phyloP scores from a whole-genome alignment of 208 protist species.

The Lotmaria passim region DNA sequence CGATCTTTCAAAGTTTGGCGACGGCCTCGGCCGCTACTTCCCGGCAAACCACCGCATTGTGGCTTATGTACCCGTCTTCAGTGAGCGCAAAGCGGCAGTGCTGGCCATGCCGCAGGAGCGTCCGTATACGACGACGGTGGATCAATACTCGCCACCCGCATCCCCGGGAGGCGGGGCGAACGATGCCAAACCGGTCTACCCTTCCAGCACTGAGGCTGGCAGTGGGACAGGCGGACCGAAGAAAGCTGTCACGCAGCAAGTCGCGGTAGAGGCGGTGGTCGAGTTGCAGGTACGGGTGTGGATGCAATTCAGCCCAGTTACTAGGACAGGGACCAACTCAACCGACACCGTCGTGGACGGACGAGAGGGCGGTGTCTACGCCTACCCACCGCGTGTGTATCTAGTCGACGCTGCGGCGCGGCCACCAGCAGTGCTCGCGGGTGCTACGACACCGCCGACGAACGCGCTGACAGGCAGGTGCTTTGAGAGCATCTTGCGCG shows the following conservation, averaged over 20 bases:
- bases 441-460: background rate
- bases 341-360: background rate
- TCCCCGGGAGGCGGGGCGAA: background rate
- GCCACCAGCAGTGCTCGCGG: background rate
- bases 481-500: slow-evolving; percentile 28
- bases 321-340: background rate
- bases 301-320: slow-evolving; percentile 28
- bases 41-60: slow-evolving; percentile 27
- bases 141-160: slow-evolving; percentile 2
- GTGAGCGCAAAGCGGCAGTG: slow-evolving; percentile 33
- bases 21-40: slow-evolving; percentile 39
- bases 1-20: slow-evolving; percentile 57
- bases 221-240: background rate
- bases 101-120: slow-evolving; percentile 28
- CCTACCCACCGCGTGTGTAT: slow-evolving; percentile 35
- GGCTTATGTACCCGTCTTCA: slow-evolving; percentile 46
- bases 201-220: background rate
- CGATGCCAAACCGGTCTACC: background rate
- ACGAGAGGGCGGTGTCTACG: slow-evolving; percentile 21
- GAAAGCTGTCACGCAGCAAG: slow-evolving; percentile 27
- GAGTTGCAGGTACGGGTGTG: slow-evolving; percentile 39
- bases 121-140: slow-evolving; percentile 26
- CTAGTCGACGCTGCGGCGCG: slow-evolving; percentile 32
- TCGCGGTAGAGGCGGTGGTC: slow-evolving; percentile 32
- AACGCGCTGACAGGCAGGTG: slow-evolving; percentile 25